phyloP scores from a whole-genome alignment of 768 basidiomycete genomes.

The Mycena polygramma region DNA sequence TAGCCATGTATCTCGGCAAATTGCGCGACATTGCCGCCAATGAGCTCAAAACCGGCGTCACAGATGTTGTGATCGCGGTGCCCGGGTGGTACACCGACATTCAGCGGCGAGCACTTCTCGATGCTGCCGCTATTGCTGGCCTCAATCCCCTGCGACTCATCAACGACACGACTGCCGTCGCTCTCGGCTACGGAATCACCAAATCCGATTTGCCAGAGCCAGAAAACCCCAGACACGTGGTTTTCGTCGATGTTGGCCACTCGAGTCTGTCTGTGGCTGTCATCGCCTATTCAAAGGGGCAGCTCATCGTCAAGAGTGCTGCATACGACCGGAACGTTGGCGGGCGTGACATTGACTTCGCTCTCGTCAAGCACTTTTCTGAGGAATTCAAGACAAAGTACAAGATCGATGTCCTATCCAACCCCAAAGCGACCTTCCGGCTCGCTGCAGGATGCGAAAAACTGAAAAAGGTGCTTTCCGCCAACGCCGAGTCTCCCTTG shows the following conservation, averaged over 20 bases:
- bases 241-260: conserved; percentile 97
- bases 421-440: conserved; percentile 94
- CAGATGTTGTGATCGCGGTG: conserved; percentile 95
- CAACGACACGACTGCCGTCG: conserved; percentile 96
- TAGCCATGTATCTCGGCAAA: conserved; percentile 92
- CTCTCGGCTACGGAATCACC: conserved; percentile 98
- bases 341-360: conserved; percentile 96
- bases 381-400: conserved; percentile 96
- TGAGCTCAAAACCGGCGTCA: conserved; percentile 89
- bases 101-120: conserved; percentile 90
- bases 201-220: conserved; percentile 94
- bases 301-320: conserved; percentile 86
- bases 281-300: conserved; percentile 95
- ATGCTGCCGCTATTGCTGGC: conserved; percentile 90
- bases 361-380: conserved; percentile 90
- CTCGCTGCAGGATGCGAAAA: conserved; percentile 90
- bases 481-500: conserved; percentile 89
- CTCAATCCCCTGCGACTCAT: conserved; percentile 94
- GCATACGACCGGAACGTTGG: conserved; percentile 96
- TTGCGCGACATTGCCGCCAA: conserved; percentile 86
- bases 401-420: conserved; percentile 95
- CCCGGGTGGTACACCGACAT: conserved; percentile 97
- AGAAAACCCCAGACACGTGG: conserved; percentile 86
- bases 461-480: conserved; percentile 96
- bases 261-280: conserved; percentile 89